Evolutionary conservation across 768 basidiomycete genomes (phyloP).

Genomic region (Trametes gibbosa): DNA sequence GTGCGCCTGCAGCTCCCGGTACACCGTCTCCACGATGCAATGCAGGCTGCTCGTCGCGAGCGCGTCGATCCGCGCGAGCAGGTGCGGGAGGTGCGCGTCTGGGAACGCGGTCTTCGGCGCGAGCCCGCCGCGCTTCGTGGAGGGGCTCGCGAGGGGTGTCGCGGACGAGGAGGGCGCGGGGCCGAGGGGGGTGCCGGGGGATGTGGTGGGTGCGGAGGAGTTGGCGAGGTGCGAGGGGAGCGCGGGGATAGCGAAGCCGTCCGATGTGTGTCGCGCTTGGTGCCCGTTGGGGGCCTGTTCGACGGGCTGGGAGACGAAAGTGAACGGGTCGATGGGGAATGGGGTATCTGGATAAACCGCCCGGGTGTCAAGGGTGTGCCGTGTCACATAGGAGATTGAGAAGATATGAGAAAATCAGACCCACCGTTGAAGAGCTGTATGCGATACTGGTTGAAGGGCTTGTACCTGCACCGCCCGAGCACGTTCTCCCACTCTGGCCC

Average conservation of each 20-base stretch:
- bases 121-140: constrained; percentile 26
- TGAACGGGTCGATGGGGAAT: constrained; percentile 75
- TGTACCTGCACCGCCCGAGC: constrained; percentile 65
- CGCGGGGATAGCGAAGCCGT: constrained; percentile 44
- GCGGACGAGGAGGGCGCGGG: constrained; percentile 2
- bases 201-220: neutral
- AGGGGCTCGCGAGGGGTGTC: constrained; percentile 13
- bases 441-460: constrained; percentile 69
- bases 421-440: constrained; percentile 86
- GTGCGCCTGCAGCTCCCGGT: constrained; percentile 63
- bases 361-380: too few species aligned
- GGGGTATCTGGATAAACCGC: constrained; percentile 54
- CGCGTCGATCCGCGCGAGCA: constrained; percentile 61
- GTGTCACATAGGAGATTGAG: constrained; percentile 8
- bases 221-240: constrained; percentile 22
- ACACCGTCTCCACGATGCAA: constrained; percentile 69
- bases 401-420: constrained; percentile 16
- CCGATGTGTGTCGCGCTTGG: constrained; percentile 22
- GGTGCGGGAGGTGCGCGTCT: constrained; percentile 53
- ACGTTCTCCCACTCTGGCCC: constrained; percentile 79
- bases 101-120: constrained; percentile 64
- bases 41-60: constrained; percentile 61
- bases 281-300: constrained; percentile 35
- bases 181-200: neutral
- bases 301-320: constrained; percentile 52